Evolutionary conservation across 1,284 basidiomycete genomes (phyloP), one percentile per base, ranked within the genome.

Genomic region (Puccinia brachypodii): DNA sequence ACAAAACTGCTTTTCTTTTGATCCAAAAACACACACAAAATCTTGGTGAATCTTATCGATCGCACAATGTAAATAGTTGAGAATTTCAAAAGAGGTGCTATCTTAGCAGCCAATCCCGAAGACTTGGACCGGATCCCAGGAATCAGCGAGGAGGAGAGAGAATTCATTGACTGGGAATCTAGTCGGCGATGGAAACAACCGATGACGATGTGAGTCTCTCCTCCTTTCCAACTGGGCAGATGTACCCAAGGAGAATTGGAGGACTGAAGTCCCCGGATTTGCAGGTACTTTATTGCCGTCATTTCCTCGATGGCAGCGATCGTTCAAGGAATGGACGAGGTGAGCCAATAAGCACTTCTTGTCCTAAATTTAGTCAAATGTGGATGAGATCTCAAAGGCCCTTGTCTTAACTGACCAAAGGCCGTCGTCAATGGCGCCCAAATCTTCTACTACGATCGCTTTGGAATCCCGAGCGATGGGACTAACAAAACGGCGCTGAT

Each of bases 21-120:
- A n/a, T n/a, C 36, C 25, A 3, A 69, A 44, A 64, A 33, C 13
- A 47, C 31, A 14, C n/a, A 53, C 4, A 9, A 33, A 28, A 4
- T 75, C n/a, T 58, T 58, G 19, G n/a, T 33, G 31, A 58, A 28
- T 75, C 14, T 62, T 60, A 25, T 62, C 9, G n/a, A 19, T 38
- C 3, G n/a, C 38, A 64, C 60, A 33, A 36, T 60, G 13, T 0
- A 33, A 66, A 76, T 76, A 78, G 76, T 78, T 19, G 84, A 89
- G 2, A 87, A 89, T 53, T 89, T 92, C 83, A 86, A 87, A 84
- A 90, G 91, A 85, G 92, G 90, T 22, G 92, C 91, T 0, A 87
- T 92, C 36, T 86, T 92, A 64, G 91, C 91, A 0, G 90, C 91
- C 83, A 88, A 90, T 75, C 88, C 89, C 0, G 50, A 84, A 84